These are phyloP conservation scores for Davidsoniella eucalypti DNA, from an alignment of 2,329 filamentous ascomycete species.

Conservation along the genomic window DNA sequence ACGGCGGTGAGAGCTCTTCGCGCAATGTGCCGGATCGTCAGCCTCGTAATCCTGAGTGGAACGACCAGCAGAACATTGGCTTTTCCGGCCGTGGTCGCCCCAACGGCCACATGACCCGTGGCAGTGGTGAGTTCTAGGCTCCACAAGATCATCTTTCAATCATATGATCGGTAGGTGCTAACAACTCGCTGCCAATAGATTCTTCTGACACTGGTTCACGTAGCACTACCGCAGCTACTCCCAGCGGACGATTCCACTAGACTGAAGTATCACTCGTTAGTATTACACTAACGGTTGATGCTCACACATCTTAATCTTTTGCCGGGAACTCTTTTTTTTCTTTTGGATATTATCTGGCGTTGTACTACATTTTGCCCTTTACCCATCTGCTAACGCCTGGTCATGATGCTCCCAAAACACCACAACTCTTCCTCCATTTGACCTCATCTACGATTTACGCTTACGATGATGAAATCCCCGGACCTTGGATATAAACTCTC, in stretches of 20 bases:
- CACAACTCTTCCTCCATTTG: slow-evolving; percentile 3
- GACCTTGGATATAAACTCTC: slow-evolving; percentile 4
- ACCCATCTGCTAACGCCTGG: neutral
- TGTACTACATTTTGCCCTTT: neutral
- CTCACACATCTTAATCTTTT: neutral
- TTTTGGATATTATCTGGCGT: neutral
- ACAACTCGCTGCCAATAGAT: slow-evolving; percentile 17
- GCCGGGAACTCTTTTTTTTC: neutral
- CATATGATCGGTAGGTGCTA: too few relatives aligned
- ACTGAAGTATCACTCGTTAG: neutral
- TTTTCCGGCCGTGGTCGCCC: slow-evolving; percentile 37
- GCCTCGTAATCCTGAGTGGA: slow-evolving; percentile 47
- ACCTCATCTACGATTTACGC: slow-evolving; percentile 11
- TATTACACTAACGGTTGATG: neutral
- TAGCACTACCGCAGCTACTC: slow-evolving; percentile 21
- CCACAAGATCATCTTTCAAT: neutral
- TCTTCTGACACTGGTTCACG: slow-evolving; percentile 24
- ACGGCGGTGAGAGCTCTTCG: slow-evolving; percentile 17
- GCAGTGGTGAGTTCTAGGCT: slow-evolving; percentile 35
- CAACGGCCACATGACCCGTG: slow-evolving; percentile 44
- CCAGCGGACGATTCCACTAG: slow-evolving; percentile 16
- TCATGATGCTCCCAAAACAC: neutral
- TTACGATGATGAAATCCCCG: slow-evolving; percentile 9
- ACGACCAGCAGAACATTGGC: slow-evolving; percentile 29
- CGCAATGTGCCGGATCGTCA: slow-evolving; percentile 41